These are phyloP conservation scores for Fusarium albidum DNA, from an alignment of 2,329 filamentous ascomycete species.

Conservation along the genomic window DNA sequence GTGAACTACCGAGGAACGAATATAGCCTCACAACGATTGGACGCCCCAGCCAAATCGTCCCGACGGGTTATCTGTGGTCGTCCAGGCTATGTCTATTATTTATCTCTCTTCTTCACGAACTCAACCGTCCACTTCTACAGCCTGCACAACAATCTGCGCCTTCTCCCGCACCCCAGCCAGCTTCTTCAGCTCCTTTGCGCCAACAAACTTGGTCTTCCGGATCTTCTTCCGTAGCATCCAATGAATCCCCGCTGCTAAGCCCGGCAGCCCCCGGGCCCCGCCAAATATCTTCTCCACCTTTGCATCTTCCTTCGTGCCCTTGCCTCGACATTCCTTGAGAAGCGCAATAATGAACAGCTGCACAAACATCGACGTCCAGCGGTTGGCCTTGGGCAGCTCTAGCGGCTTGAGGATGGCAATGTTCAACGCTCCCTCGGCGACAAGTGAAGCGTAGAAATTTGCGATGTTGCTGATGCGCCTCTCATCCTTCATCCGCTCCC, in stretches of 20 bases:
- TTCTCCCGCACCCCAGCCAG: conserved; percentile 49
- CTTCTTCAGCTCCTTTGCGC: conserved; percentile 56
- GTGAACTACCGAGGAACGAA: conserved; percentile 10
- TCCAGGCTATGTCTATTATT: not conserved
- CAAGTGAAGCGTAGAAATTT: conserved; percentile 61
- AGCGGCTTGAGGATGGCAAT: conserved; percentile 70
- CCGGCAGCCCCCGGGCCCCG: conserved; percentile 68
- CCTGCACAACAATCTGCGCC: conserved; percentile 43
- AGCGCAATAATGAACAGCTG: conserved; percentile 82
- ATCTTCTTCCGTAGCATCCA: conserved; percentile 84
- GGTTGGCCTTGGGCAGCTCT: conserved; percentile 79
- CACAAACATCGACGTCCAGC: conserved; percentile 79
- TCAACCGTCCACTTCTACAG: conserved; percentile 26
- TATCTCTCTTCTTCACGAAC: not conserved
- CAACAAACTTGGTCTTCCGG: conserved; percentile 66
- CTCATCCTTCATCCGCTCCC: conserved; percentile 56
- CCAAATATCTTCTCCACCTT: conserved; percentile 72
- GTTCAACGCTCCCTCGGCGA: conserved; percentile 55
- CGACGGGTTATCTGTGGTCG: not conserved
- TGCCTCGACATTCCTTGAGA: conserved; percentile 68
- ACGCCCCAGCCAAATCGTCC: not conserved
- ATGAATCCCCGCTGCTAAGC: conserved; percentile 76
- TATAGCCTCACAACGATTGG: conserved; percentile 5
- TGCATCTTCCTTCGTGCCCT: conserved; percentile 60
- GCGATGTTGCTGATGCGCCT: conserved; percentile 61